phyloP scores from a whole-genome alignment of 495 filamentous ascomycete species.

The Aspergillus campestris region DNA sequence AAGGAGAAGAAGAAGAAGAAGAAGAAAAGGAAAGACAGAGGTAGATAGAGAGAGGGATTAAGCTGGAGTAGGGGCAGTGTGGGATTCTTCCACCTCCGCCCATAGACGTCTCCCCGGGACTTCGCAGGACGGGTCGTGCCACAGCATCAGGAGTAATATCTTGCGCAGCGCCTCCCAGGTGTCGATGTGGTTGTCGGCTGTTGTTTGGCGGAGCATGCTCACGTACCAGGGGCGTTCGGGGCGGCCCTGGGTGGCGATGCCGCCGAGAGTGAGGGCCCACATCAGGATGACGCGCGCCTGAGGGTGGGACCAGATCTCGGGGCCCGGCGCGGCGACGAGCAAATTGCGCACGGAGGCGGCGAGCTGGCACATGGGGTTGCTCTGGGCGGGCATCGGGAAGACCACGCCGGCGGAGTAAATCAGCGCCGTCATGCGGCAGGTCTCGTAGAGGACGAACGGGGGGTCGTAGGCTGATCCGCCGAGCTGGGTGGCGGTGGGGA shows the following conservation, averaged over 20 bases:
- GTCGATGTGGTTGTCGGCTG: constrained; percentile 10
- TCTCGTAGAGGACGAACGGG: constrained; percentile 25
- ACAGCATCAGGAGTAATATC: constrained; percentile 22
- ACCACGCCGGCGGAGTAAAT: constrained; percentile 32
- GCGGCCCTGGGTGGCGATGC: constrained; percentile 23
- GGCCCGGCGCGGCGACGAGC: constrained; percentile 8
- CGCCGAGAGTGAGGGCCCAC: constrained; percentile 31
- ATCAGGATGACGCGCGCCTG: constrained; percentile 16
- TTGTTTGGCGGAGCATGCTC: constrained; percentile 11
- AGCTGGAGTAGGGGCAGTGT: no score
- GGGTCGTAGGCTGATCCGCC: constrained; percentile 6
- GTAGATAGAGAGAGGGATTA: no score
- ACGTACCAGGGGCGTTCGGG: constrained; percentile 26
- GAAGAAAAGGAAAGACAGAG: no score
- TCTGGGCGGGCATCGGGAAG: constrained; percentile 33
- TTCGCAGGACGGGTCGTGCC: constrained; percentile 31
- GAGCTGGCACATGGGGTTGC: constrained; percentile 21
- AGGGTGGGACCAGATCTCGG: constrained; percentile 15
- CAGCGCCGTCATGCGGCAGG: constrained; percentile 25
- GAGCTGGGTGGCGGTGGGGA: constrained; percentile 20
- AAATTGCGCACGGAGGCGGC: constrained; percentile 16
- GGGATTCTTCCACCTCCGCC: constrained; percentile 13
- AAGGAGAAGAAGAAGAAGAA: no score
- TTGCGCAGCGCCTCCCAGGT: constrained; percentile 19
- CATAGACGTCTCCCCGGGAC: constrained; percentile 20